Percentiles rank a stretch among this genome's conserved stretches.
These are phyloP conservation scores for Ramularia endophylla DNA, from an alignment of 2,329 filamentous ascomycete genomes.

Conservation along the genomic window DNA sequence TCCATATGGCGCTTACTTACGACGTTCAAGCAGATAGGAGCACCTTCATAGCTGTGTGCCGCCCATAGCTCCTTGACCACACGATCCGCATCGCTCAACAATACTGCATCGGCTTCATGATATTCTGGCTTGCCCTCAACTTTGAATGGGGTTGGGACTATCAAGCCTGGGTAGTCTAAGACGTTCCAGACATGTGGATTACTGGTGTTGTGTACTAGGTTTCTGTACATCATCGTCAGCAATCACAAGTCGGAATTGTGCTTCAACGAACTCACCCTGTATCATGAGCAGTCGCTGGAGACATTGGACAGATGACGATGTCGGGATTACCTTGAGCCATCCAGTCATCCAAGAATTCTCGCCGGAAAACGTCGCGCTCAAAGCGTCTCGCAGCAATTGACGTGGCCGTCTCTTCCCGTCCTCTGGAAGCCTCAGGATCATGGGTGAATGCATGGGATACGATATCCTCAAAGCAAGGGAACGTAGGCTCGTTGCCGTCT, in stretches of 20 bases:
- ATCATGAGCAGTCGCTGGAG: conserved; percentile 14
- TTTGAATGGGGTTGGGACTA: conserved; percentile 13
- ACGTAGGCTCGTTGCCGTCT: conserved; percentile 2
- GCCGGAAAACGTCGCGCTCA: conserved; percentile 12
- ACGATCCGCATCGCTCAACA: conserved; percentile 11
- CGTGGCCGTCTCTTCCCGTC: conserved; percentile 13
- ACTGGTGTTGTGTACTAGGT: neutral
- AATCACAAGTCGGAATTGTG: neutral
- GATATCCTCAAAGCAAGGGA: conserved; percentile 1
- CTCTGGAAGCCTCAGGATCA: conserved; percentile 1
- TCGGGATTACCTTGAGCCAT: conserved; percentile 14
- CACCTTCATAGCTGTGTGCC: conserved; percentile 10
- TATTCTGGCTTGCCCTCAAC: conserved; percentile 5
- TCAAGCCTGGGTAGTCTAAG: conserved; percentile 15
- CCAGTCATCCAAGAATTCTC: conserved; percentile 13
- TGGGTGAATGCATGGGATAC: neutral
- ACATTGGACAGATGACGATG: conserved; percentile 16
- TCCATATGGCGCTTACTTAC: conserved; percentile 13
- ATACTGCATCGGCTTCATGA: conserved; percentile 5
- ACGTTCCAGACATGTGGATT: conserved; percentile 15
- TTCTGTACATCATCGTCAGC: neutral
- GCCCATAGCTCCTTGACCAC: conserved; percentile 14
- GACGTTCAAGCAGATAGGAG: conserved; percentile 16
- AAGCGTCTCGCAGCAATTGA: conserved; percentile 9
- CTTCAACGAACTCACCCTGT: conserved; percentile 3